These are phyloP conservation scores for Ehretia macrophylla DNA, from an alignment of 257 asterid species.

Conservation along the genomic window DNA sequence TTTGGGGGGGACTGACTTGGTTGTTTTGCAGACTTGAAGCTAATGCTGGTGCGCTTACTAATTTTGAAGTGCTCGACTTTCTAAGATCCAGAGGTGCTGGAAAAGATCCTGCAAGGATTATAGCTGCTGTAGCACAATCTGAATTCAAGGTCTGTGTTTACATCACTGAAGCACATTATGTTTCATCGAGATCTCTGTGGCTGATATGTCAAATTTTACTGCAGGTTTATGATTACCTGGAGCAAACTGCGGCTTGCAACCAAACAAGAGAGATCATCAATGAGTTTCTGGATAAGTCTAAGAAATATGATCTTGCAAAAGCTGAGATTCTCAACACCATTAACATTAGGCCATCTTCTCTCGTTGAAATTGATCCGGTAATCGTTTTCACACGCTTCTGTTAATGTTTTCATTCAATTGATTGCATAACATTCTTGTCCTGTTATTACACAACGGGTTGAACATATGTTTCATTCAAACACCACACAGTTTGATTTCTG, in stretches of 20 bases:
- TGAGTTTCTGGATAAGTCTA: slow-evolving; percentile 42
- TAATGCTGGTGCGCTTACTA: slow-evolving; percentile 60
- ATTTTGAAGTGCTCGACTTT: slow-evolving; percentile 73
- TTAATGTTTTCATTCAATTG: slow-evolving; percentile 1
- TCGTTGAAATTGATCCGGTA: slow-evolving; percentile 62
- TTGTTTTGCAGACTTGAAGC: slow-evolving; percentile 44
- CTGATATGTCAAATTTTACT: slow-evolving; percentile 7
- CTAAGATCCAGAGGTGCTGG: slow-evolving; percentile 82
- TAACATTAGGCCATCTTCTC: slow-evolving; percentile 61
- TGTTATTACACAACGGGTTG: not conserved
- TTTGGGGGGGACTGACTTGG: not conserved
- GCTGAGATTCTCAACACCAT: slow-evolving; percentile 67
- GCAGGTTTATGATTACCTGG: slow-evolving; percentile 76
- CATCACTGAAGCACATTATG: not conserved
- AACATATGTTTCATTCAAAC: too few species aligned
- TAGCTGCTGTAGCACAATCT: slow-evolving; percentile 50
- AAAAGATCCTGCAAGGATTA: slow-evolving; percentile 59
- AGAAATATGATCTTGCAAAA: slow-evolving; percentile 46
- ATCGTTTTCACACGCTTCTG: not conserved
- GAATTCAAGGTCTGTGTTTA: slow-evolving; percentile 66
- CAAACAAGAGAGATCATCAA: slow-evolving; percentile 48
- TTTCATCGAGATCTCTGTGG: not conserved
- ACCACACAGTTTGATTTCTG: too few species aligned
- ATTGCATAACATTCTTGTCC: not conserved
- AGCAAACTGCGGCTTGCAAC: slow-evolving; percentile 51